Conservation (phyloP, 202 grass and related monocot genomes). For the Zizania palustris region DNA sequence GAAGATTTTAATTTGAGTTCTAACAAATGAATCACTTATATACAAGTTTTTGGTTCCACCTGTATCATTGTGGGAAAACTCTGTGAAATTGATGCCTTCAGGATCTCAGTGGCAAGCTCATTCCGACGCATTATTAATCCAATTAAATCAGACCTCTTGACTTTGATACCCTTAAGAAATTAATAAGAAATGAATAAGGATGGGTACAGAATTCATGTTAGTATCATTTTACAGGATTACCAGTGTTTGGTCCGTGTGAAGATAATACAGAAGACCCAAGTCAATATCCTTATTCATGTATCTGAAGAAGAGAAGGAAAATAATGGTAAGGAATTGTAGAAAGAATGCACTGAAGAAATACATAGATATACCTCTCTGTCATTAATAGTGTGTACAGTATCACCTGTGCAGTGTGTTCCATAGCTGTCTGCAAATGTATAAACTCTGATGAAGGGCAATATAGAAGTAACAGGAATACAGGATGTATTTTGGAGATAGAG, state of each 20-base stretch:
- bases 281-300: conserved; percentile 80
- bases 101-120: conserved; percentile 86
- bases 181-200: conserved; percentile 36
- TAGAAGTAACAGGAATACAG: conserved; percentile 28
- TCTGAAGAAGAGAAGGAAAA: conserved; percentile 61
- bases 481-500: conserved; percentile 15
- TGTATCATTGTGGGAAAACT: conserved; percentile 81
- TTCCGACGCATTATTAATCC: conserved; percentile 92
- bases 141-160: conserved; percentile 77
- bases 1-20: conserved; percentile 29
- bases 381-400: conserved; percentile 93
- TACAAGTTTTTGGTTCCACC: conserved; percentile 48
- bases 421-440: conserved; percentile 56
- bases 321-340: conserved; percentile 24
- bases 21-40: conserved; percentile 30
- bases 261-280: conserved; percentile 88
- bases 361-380: conserved; percentile 73
- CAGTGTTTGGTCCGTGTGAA: conserved; percentile 80
- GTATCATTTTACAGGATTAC: conserved; percentile 60
- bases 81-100: conserved; percentile 74
- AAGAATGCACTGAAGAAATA: conserved; percentile 25
- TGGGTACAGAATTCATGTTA: conserved; percentile 28
- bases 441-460: conserved; percentile 29
- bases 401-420: conserved; percentile 85
- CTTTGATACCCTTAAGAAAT: conserved; percentile 78